Evolutionary conservation across 2,329 filamentous ascomycete genomes (phyloP), one percentile per base, ranked within the genome.

Genomic region (Hypoxylon sp.): DNA sequence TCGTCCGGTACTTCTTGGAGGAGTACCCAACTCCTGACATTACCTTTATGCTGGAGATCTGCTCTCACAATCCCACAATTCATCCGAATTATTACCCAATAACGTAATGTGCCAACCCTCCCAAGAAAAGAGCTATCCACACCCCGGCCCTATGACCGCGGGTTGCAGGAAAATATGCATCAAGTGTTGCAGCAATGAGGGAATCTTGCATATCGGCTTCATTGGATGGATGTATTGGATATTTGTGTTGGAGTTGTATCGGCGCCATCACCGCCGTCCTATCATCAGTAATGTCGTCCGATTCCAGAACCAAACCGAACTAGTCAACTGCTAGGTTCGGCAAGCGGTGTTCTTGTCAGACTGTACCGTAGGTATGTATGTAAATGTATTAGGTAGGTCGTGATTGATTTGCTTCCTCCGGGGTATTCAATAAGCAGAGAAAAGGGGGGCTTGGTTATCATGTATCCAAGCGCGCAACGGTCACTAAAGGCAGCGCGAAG

Each of bases 171-270:
- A 45, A 65, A 70, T 64, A 67, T 68, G 69, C 67, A 70, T 34
- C 50, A 50, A 69, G 55, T 59, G 65, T 59, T 59, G 63, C 63
- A 70, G 53, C 61, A 68, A 74, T 73, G 72, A 72, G 67, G 60
- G 68, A 72, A 72, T 75, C 67, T 71, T 73, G 73, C 73, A 74
- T 73, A 70, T 67, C 48, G 50, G 61, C 60, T 66, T 67, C 56
- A 70, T 69, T 72, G 66, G 67, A 66, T 71, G 64, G 50, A 50
- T 69, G 65, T 67, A 66, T 49, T 68, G 68, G 65, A 62, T 71
- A 71, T 71, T 71, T 71, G 65, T 67, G 49, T 58, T 69, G 63
- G 65, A 67, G 68, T 71, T 52, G 63, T 59, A 71, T 69, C 60
- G 66, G 65, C 66, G 65, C 65, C 60, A 69, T 71, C 68, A 69